Percentiles rank a stretch among this genome's conserved stretches.
Evolutionary conservation across 495 filamentous ascomycete genomes (phyloP).

Genomic region (Podospora pseudopauciseta): DNA sequence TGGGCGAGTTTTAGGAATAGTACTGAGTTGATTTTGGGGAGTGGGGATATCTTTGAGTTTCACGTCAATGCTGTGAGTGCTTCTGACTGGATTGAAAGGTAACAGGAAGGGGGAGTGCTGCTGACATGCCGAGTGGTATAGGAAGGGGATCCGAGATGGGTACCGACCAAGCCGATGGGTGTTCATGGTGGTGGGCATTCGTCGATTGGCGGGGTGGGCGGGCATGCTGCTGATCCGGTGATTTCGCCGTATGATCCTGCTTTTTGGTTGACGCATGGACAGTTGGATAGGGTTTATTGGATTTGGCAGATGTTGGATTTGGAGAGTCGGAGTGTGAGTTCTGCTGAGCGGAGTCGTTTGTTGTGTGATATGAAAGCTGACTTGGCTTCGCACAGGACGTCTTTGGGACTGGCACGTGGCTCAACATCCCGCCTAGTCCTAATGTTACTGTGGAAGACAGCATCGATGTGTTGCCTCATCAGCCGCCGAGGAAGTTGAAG

Average conservation of each 20-base stretch:
- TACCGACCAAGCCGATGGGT: background rate
- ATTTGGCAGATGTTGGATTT: conserved; percentile 65
- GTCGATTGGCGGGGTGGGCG: conserved; percentile 25
- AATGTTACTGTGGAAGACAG: conserved; percentile 34
- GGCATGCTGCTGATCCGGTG: conserved; percentile 52
- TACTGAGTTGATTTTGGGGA: conserved; percentile 40
- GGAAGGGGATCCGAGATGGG: conserved; percentile 46
- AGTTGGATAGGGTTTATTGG: conserved; percentile 66
- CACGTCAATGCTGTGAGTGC: conserved; percentile 28
- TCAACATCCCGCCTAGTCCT: conserved; percentile 39
- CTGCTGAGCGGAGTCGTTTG: background rate
- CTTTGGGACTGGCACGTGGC: conserved; percentile 32
- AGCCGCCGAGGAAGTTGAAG: conserved; percentile 23
- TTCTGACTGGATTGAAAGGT: background rate
- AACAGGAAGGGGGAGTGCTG: background rate
- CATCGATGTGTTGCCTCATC: conserved; percentile 24
- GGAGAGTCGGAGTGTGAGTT: conserved; percentile 35
- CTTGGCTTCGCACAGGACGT: conserved; percentile 24
- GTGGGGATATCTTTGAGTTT: conserved; percentile 50
- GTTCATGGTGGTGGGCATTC: conserved; percentile 64
- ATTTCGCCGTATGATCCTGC: conserved; percentile 60
- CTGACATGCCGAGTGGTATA: conserved; percentile 13
- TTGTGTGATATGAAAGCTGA: background rate
- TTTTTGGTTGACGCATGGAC: conserved; percentile 66
- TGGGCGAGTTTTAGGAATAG: conserved; percentile 40